Conservation (phyloP, 2,329 filamentous ascomycete genomes). For the Botrytis porri region DNA sequence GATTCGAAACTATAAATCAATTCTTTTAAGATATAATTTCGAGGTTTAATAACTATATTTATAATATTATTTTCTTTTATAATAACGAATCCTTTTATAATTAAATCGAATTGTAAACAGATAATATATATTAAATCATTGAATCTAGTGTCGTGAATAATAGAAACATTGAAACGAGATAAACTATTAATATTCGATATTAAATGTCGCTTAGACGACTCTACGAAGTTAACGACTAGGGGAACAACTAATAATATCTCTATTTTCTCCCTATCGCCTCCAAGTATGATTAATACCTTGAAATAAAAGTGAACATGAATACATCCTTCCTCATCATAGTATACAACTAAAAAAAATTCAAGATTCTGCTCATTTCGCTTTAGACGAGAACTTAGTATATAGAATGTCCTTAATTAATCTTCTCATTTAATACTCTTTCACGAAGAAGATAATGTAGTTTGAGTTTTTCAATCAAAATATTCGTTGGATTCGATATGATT, state of each 20-base stretch:
- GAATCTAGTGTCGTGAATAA: neutral
- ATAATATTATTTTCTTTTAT: neutral
- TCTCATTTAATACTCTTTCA: conserved; percentile 11
- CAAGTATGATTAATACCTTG: neutral
- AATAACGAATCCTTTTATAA: neutral
- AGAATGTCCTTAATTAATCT: neutral
- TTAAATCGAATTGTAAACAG: neutral
- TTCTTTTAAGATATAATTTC: neutral
- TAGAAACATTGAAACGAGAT: neutral
- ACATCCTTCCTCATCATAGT: neutral
- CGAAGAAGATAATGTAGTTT: neutral
- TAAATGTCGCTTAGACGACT: neutral
- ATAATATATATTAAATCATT: neutral
- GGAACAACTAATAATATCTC: neutral
- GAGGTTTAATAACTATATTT: neutral
- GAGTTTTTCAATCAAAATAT: neutral
- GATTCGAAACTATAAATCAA: neutral
- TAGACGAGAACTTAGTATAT: neutral
- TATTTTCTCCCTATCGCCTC: neutral
- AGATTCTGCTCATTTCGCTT: neutral
- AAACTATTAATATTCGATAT: neutral
- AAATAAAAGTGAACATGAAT: neutral
- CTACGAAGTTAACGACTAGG: neutral
- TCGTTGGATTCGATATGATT: neutral
- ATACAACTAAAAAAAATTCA: neutral